Base-by-base conservation (phyloP, 164 flowering plant species). In the Macadamia tetraphylla region DNA sequence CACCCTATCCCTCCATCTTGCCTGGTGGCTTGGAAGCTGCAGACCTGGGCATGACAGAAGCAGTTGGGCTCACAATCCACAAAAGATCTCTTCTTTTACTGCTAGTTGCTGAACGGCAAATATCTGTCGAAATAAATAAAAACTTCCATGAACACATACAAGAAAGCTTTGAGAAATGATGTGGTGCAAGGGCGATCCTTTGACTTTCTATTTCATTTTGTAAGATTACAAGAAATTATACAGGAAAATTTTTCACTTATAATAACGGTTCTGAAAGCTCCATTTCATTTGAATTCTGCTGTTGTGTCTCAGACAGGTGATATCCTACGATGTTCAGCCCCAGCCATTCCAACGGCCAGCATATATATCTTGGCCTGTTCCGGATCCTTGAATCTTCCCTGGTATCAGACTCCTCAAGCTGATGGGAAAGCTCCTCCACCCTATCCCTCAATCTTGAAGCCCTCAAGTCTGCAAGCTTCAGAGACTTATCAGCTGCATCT, bases 301-400 rank as follows among this genome's bases (percentile, higher is more conserved):
- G 84, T 11, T 81, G 84, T 23, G 73, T 56, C 9, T 78, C 87
- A 8, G 79, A 35, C 14, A 58, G 83, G 52, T 69, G 82, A 15
- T 17, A 0, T 12, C 95, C 96, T 6, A 90, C 89, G 72, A 81
- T 81, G 76, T 88, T 83, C 59, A 94, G 48, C 30, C 97, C 97
- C 32, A 91, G 85, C 96, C 93, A 91, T 73, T 88, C 83, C 98
- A 97, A 94, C 31, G 98, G 98, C 98, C 98, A 94, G 77, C 98
- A 91, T 12, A 81, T 73, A 72, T 91, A 91, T 79, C 97, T 82
- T 7, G 83, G 85, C 30, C 85, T 51, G 62, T 60, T 80, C 53
- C 61, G 73, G 18, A 67, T 76, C 58, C 70, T 75, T 52, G 77
- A 80, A 66, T 87, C 89, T 44, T 80, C 83, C 30, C 80, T 81